Percentiles rank a stretch among this genome's conserved stretches.
These are phyloP conservation scores for Ilex paraguariensis DNA, from an alignment of 305 asterid species.

Conservation along the genomic window DNA sequence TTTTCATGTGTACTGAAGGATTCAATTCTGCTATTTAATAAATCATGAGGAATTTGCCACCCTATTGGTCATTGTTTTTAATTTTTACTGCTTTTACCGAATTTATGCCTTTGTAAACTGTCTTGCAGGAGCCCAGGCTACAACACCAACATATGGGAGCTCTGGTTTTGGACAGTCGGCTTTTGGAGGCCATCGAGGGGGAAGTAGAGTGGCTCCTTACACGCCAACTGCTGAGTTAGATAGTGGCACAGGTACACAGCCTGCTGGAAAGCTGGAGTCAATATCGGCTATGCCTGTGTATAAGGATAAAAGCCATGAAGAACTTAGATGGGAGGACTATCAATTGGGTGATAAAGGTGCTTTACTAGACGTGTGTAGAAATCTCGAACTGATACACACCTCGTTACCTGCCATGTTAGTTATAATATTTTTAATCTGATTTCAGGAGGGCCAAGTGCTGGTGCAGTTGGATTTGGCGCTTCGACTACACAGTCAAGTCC, in stretches of 20 bases:
- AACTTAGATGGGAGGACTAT: constrained; percentile 98
- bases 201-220: constrained; percentile 77
- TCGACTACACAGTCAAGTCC: constrained; percentile 24
- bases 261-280: constrained; percentile 71
- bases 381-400: constrained; percentile 9
- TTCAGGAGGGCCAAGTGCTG: constrained; percentile 81
- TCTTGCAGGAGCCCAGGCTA: constrained; percentile 65
- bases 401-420: constrained; percentile 14
- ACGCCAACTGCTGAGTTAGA: constrained; percentile 73
- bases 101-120: constrained; percentile 11
- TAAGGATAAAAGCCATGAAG: constrained; percentile 94
- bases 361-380: constrained; percentile 8
- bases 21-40: no score
- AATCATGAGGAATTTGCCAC: neutral
- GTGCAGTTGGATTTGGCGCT: constrained; percentile 48
- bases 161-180: constrained; percentile 62
- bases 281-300: constrained; percentile 87
- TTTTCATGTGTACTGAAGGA: neutral
- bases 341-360: constrained; percentile 88
- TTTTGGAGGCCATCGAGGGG: constrained; percentile 73
- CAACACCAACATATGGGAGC: constrained; percentile 59
- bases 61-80: neutral
- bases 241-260: constrained; percentile 50
- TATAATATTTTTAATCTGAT: constrained; percentile 13
- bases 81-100: constrained; percentile 13